Conservation (phyloP, 192 early-diverging fungal species). For the Backusella macrospora region DNA sequence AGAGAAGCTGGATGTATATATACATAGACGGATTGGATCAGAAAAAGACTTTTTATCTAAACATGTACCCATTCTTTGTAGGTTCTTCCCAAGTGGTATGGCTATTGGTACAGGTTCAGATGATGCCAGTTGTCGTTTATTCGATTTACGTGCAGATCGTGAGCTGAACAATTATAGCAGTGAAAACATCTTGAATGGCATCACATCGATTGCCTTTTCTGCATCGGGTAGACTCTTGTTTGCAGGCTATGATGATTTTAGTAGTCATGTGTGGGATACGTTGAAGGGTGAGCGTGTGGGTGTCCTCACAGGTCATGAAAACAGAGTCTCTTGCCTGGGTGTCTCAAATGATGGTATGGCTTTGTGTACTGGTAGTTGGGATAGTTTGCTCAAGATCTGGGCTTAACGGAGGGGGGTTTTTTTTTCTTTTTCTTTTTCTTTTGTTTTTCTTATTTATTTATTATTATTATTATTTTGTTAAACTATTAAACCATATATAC, state of each 20-base stretch:
- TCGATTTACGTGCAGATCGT: slow-evolving; percentile 95
- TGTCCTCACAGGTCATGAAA: slow-evolving; percentile 92
- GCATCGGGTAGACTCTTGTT: slow-evolving; percentile 94
- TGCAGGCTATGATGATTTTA: slow-evolving; percentile 98
- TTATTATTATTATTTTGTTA: too few species aligned
- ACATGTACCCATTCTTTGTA: too few species aligned
- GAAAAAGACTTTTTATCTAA: not conserved
- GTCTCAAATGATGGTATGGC: slow-evolving; percentile 97
- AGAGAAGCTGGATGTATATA: not conserved
- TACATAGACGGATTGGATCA: too few species aligned
- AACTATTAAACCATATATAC: too few species aligned
- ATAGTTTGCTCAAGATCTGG: slow-evolving; percentile 89
- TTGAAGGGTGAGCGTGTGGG: slow-evolving; percentile 93
- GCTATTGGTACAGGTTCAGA: slow-evolving; percentile 98
- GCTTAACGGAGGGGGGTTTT: slow-evolving; percentile 19
- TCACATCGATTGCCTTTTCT: slow-evolving; percentile 96
- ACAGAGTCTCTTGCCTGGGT: slow-evolving; percentile 95
- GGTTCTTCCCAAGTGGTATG: slow-evolving; percentile 97
- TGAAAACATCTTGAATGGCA: slow-evolving; percentile 96
- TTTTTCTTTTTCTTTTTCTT: slow-evolving; percentile 1
- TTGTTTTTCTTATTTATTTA: not conserved
- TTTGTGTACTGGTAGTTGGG: slow-evolving; percentile 97
- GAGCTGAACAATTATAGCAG: slow-evolving; percentile 97
- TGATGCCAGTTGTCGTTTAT: slow-evolving; percentile 95
- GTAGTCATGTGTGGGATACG: slow-evolving; percentile 99